phyloP scores from a whole-genome alignment of 129 eudicot genomes.

The Arctium minus region DNA sequence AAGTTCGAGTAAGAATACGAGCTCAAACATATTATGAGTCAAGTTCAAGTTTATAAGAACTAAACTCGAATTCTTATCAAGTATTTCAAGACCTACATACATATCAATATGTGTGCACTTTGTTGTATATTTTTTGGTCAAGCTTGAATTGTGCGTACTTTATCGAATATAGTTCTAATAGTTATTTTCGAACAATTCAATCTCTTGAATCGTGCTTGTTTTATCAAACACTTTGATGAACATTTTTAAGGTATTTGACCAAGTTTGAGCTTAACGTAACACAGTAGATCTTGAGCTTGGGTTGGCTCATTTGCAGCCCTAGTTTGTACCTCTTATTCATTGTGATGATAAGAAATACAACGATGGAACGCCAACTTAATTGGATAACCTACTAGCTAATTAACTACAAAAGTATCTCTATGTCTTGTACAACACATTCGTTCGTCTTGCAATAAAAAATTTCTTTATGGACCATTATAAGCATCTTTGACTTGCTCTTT shows the following conservation, averaged over 20 bases:
- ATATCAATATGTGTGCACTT: background rate
- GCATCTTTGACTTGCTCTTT: background rate
- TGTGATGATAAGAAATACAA: background rate
- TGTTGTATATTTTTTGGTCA: background rate
- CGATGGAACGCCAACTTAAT: background rate
- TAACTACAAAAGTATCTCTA: background rate
- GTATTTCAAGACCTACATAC: background rate
- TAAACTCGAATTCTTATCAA: background rate
- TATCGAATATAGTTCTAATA: too few species aligned
- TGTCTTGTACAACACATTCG: background rate
- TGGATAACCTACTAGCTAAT: background rate
- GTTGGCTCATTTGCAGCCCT: too few species aligned
- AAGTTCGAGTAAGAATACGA: background rate
- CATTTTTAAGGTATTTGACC: too few species aligned
- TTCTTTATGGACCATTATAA: background rate
- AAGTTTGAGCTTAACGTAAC: too few species aligned
- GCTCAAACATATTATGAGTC: background rate
- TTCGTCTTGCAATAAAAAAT: background rate
- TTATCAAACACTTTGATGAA: too few species aligned
- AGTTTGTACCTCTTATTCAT: slow-evolving; percentile 7
- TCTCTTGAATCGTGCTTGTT: background rate
- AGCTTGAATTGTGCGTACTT: background rate
- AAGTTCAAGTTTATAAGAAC: background rate
- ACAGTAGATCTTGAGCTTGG: too few species aligned
- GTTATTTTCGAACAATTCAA: background rate